Evolutionary conservation across 805 yeast species (phyloP).

Genomic region (Wickerhamiella parazyma): DNA sequence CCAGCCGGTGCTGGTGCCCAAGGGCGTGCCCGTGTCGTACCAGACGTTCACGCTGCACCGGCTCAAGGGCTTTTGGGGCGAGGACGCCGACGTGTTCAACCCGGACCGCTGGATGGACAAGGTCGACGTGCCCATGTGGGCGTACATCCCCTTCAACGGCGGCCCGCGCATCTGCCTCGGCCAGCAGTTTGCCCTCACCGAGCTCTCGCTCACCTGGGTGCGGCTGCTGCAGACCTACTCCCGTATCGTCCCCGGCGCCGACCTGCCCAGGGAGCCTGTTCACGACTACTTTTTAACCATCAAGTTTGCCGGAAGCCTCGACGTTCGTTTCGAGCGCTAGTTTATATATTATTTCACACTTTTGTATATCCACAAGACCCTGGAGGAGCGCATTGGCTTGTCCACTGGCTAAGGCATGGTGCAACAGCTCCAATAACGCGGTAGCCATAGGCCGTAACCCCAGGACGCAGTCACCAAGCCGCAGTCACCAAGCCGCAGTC

Average conservation of each 20-base stretch:
- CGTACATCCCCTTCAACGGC: slow-evolving; percentile 34
- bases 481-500: too few species aligned
- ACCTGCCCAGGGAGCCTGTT: background rate
- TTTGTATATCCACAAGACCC: too few species aligned
- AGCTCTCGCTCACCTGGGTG: slow-evolving; percentile 30
- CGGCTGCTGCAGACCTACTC: slow-evolving; percentile 26
- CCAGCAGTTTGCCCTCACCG: slow-evolving; percentile 37
- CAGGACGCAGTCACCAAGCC: too few species aligned
- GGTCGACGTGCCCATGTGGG: slow-evolving; percentile 28
- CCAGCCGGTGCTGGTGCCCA: slow-evolving; percentile 27
- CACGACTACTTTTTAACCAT: slow-evolving; percentile 3
- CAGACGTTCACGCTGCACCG: slow-evolving; percentile 30
- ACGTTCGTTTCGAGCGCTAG: slow-evolving; percentile 5
- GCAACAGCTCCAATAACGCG: too few species aligned
- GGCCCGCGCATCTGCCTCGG: slow-evolving; percentile 38
- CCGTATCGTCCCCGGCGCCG: slow-evolving; percentile 3
- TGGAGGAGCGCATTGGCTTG: too few species aligned
- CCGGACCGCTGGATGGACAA: slow-evolving; percentile 35
- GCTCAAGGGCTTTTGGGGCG: slow-evolving; percentile 27
- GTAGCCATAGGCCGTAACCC: too few species aligned
- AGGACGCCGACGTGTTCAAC: slow-evolving; percentile 29
- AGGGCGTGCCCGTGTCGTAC: slow-evolving; percentile 29
- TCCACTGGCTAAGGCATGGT: too few species aligned
- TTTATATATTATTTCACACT: too few species aligned
- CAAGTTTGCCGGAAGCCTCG: slow-evolving; percentile 2